phyloP scores from a whole-genome alignment of 2,329 filamentous ascomycete genomes.

The Fusarium hostae region DNA sequence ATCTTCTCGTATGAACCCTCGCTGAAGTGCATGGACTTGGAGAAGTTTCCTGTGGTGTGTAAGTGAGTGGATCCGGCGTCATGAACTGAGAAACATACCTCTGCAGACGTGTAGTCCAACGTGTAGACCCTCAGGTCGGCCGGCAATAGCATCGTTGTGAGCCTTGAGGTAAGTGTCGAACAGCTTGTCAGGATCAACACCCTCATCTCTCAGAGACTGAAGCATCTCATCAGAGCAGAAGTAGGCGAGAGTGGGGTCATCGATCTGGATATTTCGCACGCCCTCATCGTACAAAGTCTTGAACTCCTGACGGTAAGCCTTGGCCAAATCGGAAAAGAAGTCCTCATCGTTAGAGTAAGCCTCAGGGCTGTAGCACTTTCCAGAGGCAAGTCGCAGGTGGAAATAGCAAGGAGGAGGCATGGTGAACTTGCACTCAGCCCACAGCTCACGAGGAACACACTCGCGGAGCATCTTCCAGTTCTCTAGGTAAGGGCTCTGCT shows the following conservation, averaged over 20 bases:
- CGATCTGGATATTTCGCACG: constrained; percentile 67
- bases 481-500: constrained; percentile 55
- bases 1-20: constrained; percentile 73
- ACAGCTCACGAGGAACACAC: constrained; percentile 65
- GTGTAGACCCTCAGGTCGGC: constrained; percentile 72
- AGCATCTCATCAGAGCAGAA: constrained; percentile 78
- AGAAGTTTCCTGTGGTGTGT: constrained; percentile 62
- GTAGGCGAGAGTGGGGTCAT: constrained; percentile 71
- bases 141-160: constrained; percentile 76
- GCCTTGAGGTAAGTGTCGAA: constrained; percentile 77
- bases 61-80: not conserved
- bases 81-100: constrained; percentile 33
- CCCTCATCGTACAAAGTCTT: constrained; percentile 65
- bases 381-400: constrained; percentile 64
- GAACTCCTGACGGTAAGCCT: constrained; percentile 65
- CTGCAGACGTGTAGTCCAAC: constrained; percentile 73
- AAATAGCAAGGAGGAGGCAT: constrained; percentile 76
- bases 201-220: constrained; percentile 65
- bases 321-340: constrained; percentile 67
- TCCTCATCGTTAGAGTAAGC: constrained; percentile 64
- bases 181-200: constrained; percentile 71
- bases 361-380: constrained; percentile 62
- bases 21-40: constrained; percentile 71
- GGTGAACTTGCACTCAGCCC: constrained; percentile 74
- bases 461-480: constrained; percentile 54